Percentiles rank a stretch among this genome's conserved stretches.
Evolutionary conservation across 805 yeast species (phyloP).

Genomic region (Nakazawaea anatomiae): DNA sequence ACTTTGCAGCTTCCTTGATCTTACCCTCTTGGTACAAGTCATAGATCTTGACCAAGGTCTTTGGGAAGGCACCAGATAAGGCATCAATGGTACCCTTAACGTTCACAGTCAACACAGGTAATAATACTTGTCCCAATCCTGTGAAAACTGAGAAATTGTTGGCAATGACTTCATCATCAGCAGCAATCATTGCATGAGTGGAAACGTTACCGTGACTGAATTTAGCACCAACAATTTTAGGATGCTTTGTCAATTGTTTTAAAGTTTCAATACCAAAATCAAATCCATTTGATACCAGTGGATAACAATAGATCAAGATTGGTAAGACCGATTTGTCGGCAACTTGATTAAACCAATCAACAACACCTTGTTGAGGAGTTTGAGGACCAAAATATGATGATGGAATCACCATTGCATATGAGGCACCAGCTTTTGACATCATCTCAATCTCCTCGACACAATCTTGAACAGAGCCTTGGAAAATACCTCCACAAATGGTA

Average conservation of each 20-base stretch:
- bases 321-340: slow-evolving; percentile 39
- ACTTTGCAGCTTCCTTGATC: slow-evolving; percentile 30
- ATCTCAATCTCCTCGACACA: slow-evolving; percentile 33
- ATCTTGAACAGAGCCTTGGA: slow-evolving; percentile 38
- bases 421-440: slow-evolving; percentile 32
- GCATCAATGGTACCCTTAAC: slow-evolving; percentile 48
- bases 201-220: slow-evolving; percentile 47
- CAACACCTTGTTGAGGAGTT: slow-evolving; percentile 39
- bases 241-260: slow-evolving; percentile 34
- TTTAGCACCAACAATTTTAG: slow-evolving; percentile 46
- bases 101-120: slow-evolving; percentile 43
- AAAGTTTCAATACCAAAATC: slow-evolving; percentile 32
- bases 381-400: slow-evolving; percentile 43
- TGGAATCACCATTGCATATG: slow-evolving; percentile 34
- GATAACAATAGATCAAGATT: slow-evolving; percentile 39
- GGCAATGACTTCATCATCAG: slow-evolving; percentile 30
- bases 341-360: slow-evolving; percentile 36
- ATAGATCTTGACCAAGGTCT: slow-evolving; percentile 36
- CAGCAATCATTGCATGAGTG: slow-evolving; percentile 38
- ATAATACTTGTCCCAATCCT: slow-evolving; percentile 45
- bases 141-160: slow-evolving; percentile 39
- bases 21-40: slow-evolving; percentile 33
- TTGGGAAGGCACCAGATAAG: slow-evolving; percentile 46
- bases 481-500: slow-evolving; percentile 44
- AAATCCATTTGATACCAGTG: slow-evolving; percentile 42